Conservation (phyloP, 148 eudicot genomes). For the Euryodendron excelsum region DNA sequence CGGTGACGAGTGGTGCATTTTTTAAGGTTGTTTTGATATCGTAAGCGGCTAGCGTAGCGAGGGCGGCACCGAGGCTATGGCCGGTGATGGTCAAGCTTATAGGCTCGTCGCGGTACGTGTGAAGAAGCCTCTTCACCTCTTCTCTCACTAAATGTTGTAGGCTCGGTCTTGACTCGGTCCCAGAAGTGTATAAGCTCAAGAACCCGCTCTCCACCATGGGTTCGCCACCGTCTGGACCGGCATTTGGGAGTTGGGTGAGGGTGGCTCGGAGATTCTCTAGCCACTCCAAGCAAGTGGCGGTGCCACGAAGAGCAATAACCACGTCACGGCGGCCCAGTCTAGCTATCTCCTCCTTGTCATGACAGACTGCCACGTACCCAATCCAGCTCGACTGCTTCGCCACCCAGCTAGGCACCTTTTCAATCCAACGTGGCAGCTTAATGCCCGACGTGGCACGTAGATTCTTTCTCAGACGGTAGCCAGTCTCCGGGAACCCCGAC, state of each 20-base stretch:
- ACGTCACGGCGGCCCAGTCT: slow-evolving; percentile 80
- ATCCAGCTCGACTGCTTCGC: slow-evolving; percentile 61
- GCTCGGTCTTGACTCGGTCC: slow-evolving; percentile 34
- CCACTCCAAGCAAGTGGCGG: slow-evolving; percentile 87
- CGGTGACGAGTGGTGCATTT: slow-evolving; percentile 52
- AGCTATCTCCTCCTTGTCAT: slow-evolving; percentile 49
- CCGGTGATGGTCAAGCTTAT: slow-evolving; percentile 82
- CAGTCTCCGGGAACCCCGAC: slow-evolving; percentile 44
- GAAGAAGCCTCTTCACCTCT: slow-evolving; percentile 43
- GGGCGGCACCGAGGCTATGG: slow-evolving; percentile 87
- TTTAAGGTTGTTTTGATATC: slow-evolving; percentile 56
- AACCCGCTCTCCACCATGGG: slow-evolving; percentile 88
- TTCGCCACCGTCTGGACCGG: neutral
- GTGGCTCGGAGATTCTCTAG: slow-evolving; percentile 74
- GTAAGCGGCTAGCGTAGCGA: slow-evolving; percentile 71
- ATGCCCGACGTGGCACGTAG: slow-evolving; percentile 73
- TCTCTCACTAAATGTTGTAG: slow-evolving; percentile 42
- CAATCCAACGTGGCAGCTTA: slow-evolving; percentile 60
- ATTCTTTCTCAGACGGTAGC: slow-evolving; percentile 52
- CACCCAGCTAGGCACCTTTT: slow-evolving; percentile 35
- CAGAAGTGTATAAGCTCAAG: slow-evolving; percentile 68
- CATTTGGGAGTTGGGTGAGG: slow-evolving; percentile 38
- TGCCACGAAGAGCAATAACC: slow-evolving; percentile 78
- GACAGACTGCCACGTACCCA: slow-evolving; percentile 79
- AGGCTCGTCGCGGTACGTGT: slow-evolving; percentile 41